phyloP scores from a whole-genome alignment of 768 basidiomycete genomes.

The Trametes coccinea region DNA sequence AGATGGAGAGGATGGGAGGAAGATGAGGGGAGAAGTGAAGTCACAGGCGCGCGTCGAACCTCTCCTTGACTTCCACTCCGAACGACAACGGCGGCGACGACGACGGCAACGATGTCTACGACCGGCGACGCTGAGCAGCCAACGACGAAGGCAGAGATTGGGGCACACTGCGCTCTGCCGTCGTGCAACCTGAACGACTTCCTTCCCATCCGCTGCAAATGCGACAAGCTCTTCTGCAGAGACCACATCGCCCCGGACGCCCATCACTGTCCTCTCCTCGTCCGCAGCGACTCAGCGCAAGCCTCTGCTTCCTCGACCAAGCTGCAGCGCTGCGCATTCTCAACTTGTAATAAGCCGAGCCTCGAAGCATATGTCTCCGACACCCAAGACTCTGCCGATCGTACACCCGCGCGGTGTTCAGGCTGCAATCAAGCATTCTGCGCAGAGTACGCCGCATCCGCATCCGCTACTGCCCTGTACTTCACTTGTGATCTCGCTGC shows the following conservation, averaged over 20 bases:
- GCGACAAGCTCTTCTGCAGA: constrained; percentile 60
- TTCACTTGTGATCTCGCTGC: not conserved
- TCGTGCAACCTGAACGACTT: constrained; percentile 70
- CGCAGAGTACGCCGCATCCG: constrained; percentile 46
- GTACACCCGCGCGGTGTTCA: constrained; percentile 45
- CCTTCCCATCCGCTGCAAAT: constrained; percentile 72
- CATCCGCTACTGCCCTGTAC: not conserved
- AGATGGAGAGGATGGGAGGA: not conserved
- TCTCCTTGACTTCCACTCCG: not conserved
- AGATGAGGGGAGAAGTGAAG: not conserved
- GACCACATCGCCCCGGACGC: constrained; percentile 58
- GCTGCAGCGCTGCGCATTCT: constrained; percentile 51
- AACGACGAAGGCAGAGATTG: constrained; percentile 48
- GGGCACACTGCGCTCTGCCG: constrained; percentile 61
- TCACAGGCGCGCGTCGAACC: not conserved
- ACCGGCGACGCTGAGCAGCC: not conserved
- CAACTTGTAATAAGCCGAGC: constrained; percentile 55
- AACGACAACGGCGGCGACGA: not conserved
- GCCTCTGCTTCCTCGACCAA: constrained; percentile 23
- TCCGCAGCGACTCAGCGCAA: not conserved
- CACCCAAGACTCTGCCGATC: constrained; percentile 27
- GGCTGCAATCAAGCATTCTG: constrained; percentile 63
- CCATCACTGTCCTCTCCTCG: constrained; percentile 53
- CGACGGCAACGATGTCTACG: not conserved
- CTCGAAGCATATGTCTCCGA: constrained; percentile 44